Base-by-base conservation (phyloP, 1,284 basidiomycete species). In the Irpex sp. region DNA sequence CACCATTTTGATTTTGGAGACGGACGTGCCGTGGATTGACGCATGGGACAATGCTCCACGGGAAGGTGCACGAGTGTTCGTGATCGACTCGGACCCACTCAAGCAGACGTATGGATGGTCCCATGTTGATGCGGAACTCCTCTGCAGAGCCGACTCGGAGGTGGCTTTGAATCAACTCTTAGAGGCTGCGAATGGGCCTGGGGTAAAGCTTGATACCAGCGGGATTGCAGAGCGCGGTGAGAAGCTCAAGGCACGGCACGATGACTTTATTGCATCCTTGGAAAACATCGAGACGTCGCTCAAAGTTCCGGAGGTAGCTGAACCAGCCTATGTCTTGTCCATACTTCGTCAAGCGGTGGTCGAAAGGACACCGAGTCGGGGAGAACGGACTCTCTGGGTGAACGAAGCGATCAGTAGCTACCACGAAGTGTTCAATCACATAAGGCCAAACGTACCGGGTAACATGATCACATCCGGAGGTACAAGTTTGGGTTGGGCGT, bases 371-470 rank as follows among this genome's bases (percentile, higher is more conserved):
- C 74, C 77, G 0, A 78, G 75, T 54, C 67, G 67, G 19, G 79
- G 80, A 1, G 67, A 71, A 17, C 76, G 79, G 34, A 77, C 79
- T 0, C 75, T 89, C 6, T 72, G 88, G 65, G 71, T 89, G 7
- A 90, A 89, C 67, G 89, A 91, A 71, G 77, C 81, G 0, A 84
- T 88, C 69, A 85, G 83, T 68, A 88, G 83, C 69, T 86, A 79
- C 67, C 75, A 78, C 1, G 57, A 74, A 3, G 78, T 83, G 0
- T 89, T 86, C 85, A 72, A 78, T 54, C 84, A 89, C 68, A 74
- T 89, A 65, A 77, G 80, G n/a, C 80, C 85, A 4, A 81, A 84
- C 47, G 59, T 69, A 4, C 77, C 84, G 6, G 85, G 85, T 5
- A 79, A 78, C 52, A 72, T 86, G 61, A 68, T 88, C 8, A 71